Base-by-base conservation (phyloP, 2,329 filamentous ascomycete genomes). In the Aspergillus pseudoterreus region DNA sequence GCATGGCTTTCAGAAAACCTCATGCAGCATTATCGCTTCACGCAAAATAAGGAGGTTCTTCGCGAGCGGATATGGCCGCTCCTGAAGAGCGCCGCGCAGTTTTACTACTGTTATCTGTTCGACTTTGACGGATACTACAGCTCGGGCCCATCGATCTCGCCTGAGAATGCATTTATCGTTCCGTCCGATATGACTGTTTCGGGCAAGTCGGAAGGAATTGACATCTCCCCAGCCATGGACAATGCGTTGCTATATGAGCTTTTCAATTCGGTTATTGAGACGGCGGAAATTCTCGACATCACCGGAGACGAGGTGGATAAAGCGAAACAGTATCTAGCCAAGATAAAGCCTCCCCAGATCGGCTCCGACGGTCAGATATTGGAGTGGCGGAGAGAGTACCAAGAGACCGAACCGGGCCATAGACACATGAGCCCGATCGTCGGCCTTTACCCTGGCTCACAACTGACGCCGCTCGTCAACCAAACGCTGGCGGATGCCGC, bases 1-100 rank as follows among this genome's bases (percentile, higher is more conserved):
- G 78, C 78, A 0, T 84, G 81, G 81, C 76, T 82, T 71, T 80
- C 81, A 73, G 77, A 80, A 51, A 79, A 83, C 51, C 75, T 83
- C 1, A 78, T 74, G 59, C 78, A 83, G 51, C 72, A 80, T 56
- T 83, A 75, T 61, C 75, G 78, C n/a, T 83, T 82, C 58, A 77
- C 74, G 1, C 50, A 53, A 4, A 55, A 64, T 39, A 45, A 48
- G 9, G 19, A 15, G 0, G 48, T 62, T n/a, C 45, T 63, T 1
- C 12, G 44, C 22, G 30, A 55, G 2, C 50, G 47, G 3, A 60
- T 52, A 15, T 57, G 52, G 49, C 55, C 56, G 0, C 45, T 57
- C 2, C 30, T 63, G 4, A 50, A 47, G 10, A 51, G 50, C 4
- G 43, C 55, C 2, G 57, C 57, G 1, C 42, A 39, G 1, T 55